Evolutionary conservation across 1,139 yeast genomes (phyloP).

Genomic region (Sugiyamaella japonica): DNA sequence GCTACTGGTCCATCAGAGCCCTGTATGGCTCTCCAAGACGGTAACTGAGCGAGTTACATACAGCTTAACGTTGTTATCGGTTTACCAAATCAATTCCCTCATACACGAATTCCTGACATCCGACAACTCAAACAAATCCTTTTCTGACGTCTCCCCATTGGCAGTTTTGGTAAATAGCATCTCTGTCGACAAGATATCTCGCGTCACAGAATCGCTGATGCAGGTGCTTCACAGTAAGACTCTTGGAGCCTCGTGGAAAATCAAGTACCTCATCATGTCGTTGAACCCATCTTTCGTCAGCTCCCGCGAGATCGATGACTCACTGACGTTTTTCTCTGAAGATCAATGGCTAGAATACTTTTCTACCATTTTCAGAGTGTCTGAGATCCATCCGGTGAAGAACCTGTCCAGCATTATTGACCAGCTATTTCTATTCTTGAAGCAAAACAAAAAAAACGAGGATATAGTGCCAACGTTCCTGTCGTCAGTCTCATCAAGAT

Average conservation of each 20-base stretch:
- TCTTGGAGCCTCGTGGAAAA: constrained; percentile 18
- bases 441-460: constrained; percentile 13
- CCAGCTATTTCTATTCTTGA: constrained; percentile 23
- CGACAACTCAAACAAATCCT: neutral
- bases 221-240: neutral
- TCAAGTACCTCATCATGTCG: constrained; percentile 24
- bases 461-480: constrained; percentile 20
- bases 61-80: constrained; percentile 25
- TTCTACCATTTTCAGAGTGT: constrained; percentile 28
- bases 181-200: constrained; percentile 8
- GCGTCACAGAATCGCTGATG: neutral
- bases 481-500: constrained; percentile 27
- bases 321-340: neutral
- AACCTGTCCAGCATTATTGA: constrained; percentile 24
- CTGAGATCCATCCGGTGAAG: constrained; percentile 27
- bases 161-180: constrained; percentile 5
- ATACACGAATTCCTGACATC: constrained; percentile 9
- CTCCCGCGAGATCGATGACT: neutral
- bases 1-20: constrained; percentile 22
- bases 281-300: constrained; percentile 8
- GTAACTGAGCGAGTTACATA: constrained; percentile 22
- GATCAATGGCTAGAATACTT: constrained; percentile 21
- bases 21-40: constrained; percentile 25
- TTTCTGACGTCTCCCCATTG: neutral
- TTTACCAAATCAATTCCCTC: constrained; percentile 25